Conservation (phyloP, 2,329 filamentous ascomycete genomes). For the Cladorrhinum sp. region DNA sequence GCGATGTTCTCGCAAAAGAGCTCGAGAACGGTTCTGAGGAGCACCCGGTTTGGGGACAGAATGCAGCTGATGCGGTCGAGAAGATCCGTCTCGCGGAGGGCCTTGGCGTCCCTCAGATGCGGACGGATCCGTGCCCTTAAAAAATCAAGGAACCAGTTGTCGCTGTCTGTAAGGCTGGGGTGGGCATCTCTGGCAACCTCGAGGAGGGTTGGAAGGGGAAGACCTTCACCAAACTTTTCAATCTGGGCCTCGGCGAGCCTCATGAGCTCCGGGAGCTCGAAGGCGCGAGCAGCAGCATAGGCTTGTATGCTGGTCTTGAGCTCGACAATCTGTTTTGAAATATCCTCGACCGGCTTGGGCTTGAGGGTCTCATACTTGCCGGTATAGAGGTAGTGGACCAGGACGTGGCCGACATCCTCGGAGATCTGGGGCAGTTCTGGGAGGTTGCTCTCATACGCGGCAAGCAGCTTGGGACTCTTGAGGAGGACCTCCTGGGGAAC, state of each 20-base stretch:
- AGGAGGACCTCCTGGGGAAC: constrained; percentile 27
- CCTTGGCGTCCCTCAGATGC: constrained; percentile 26
- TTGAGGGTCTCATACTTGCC: constrained; percentile 27
- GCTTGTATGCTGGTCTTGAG: constrained; percentile 28
- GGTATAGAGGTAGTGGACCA: constrained; percentile 29
- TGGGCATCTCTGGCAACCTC: constrained; percentile 28
- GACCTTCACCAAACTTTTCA: constrained; percentile 24
- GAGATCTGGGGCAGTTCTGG: constrained; percentile 25
- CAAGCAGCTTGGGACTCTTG: constrained; percentile 28
- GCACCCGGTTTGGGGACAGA: constrained; percentile 27
- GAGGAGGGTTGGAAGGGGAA: constrained; percentile 25
- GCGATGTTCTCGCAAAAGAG: constrained; percentile 27
- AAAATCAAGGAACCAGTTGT: constrained; percentile 29
- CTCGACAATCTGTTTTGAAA: constrained; percentile 25
- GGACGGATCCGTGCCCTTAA: constrained; percentile 27
- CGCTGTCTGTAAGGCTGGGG: constrained; percentile 26
- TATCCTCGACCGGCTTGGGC: constrained; percentile 21
- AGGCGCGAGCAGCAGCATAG: constrained; percentile 26
- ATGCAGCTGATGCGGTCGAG: constrained; percentile 28
- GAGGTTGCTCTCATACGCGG: constrained; percentile 25
- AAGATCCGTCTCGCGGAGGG: constrained; percentile 24
- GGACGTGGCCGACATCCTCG: constrained; percentile 27
- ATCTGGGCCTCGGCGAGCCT: constrained; percentile 26
- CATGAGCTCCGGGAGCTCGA: constrained; percentile 28
- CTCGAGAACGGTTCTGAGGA: constrained; percentile 28